Conservation (phyloP, 2,329 filamentous ascomycete genomes). For the Fusarium begoniae region DNA sequence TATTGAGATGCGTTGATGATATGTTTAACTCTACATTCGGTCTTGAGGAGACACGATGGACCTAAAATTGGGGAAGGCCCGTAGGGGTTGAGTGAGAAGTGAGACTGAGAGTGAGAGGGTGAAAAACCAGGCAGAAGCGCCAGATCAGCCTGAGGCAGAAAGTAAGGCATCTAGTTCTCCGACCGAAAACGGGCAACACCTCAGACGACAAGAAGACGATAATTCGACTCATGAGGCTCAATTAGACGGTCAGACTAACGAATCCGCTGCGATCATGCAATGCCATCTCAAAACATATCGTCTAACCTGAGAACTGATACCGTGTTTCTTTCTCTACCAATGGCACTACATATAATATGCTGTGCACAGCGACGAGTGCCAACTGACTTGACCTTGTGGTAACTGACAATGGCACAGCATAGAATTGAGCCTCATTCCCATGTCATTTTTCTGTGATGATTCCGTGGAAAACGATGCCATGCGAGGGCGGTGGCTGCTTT, state of each 20-base stretch:
- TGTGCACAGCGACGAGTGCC: not conserved
- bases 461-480: not conserved
- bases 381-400: not conserved
- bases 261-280: not conserved
- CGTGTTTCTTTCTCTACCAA: not conserved
- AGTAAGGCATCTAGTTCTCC: not conserved
- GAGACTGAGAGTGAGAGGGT: not conserved
- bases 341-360: not conserved
- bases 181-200: not conserved
- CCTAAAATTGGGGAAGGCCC: not conserved
- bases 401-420: not conserved
- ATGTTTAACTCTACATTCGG: not conserved
- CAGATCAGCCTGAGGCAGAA: conserved; percentile 10
- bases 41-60: not conserved
- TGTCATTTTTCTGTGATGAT: not conserved
- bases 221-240: not conserved
- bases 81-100: not conserved
- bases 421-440: not conserved
- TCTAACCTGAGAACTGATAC: not conserved
- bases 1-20: not conserved
- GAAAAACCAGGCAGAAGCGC: not conserved
- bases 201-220: not conserved
- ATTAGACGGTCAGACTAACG: not conserved
- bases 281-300: not conserved
- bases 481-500: conserved; percentile 1